These are phyloP conservation scores for Kwoniella sp. DNA, from an alignment of 768 basidiomycete species.

Conservation along the genomic window DNA sequence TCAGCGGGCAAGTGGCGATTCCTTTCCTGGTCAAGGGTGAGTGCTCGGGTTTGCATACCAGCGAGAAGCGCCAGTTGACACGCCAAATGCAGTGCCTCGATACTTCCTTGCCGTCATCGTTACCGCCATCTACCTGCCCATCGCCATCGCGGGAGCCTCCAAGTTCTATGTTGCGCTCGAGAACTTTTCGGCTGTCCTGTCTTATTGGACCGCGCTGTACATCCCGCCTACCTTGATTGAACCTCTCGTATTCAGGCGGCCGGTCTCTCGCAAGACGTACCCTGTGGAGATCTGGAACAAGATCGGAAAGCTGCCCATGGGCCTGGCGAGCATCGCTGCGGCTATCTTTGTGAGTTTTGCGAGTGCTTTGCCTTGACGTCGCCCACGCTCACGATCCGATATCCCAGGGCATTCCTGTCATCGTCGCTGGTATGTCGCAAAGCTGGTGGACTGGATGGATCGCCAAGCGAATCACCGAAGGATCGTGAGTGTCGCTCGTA, in stretches of 20 bases:
- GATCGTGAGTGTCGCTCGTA: constrained; percentile 25
- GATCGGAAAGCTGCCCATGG: constrained; percentile 33
- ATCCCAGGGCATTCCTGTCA: constrained; percentile 32
- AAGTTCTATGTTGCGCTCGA: constrained; percentile 43
- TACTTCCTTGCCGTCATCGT: constrained; percentile 45
- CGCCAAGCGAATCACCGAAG: constrained; percentile 31
- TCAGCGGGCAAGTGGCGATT: constrained; percentile 41
- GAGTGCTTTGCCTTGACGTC: background rate
- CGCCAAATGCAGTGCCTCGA: constrained; percentile 27
- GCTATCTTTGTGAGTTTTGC: constrained; percentile 27
- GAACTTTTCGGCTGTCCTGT: constrained; percentile 36
- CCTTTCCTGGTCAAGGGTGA: constrained; percentile 38
- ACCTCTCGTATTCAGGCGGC: constrained; percentile 38
- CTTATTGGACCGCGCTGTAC: constrained; percentile 46
- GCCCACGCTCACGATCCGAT: background rate
- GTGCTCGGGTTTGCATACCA: background rate
- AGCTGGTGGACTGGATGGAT: constrained; percentile 48
- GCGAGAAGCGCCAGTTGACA: background rate
- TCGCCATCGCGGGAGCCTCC: constrained; percentile 41
- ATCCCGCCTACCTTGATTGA: constrained; percentile 41
- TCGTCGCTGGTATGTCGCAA: constrained; percentile 42
- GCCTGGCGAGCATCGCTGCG: constrained; percentile 29
- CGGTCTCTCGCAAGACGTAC: constrained; percentile 31
- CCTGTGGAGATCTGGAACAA: constrained; percentile 36
- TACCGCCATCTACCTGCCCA: constrained; percentile 42